These are phyloP conservation scores for Oryza meridionalis DNA, from an alignment of 176 grass and related monocot genomes.

Conservation along the genomic window DNA sequence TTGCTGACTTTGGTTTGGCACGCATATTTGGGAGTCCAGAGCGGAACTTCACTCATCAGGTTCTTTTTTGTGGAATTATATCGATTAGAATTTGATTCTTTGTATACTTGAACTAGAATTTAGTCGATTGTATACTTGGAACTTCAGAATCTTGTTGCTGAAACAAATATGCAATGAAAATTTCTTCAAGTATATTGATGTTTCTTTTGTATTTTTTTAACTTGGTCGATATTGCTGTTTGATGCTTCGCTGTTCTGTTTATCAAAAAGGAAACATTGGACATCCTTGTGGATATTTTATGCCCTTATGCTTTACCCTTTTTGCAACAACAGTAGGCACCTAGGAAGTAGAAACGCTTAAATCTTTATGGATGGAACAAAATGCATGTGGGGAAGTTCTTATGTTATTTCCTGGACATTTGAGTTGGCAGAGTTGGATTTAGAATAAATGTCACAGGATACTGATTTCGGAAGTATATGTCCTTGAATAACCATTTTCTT, in stretches of 20 bases:
- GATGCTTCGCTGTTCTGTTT: slow-evolving; percentile 23
- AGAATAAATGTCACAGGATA: neutral
- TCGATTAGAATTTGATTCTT: neutral
- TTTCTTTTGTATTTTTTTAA: slow-evolving; percentile 21
- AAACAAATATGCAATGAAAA: slow-evolving; percentile 10
- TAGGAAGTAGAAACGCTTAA: slow-evolving; percentile 28
- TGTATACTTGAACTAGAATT: neutral
- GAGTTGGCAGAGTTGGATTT: slow-evolving; percentile 9
- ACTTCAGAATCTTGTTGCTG: neutral
- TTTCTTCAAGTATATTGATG: slow-evolving; percentile 13
- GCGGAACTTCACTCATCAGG: slow-evolving; percentile 95
- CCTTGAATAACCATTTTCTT: slow-evolving; percentile 5
- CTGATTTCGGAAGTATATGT: slow-evolving; percentile 9
- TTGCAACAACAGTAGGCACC: neutral
- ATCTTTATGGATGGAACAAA: neutral
- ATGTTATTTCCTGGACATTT: slow-evolving; percentile 14
- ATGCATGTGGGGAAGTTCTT: slow-evolving; percentile 23
- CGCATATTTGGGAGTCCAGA: slow-evolving; percentile 94
- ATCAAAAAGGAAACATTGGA: neutral
- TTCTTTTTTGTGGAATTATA: slow-evolving; percentile 39
- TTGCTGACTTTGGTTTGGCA: slow-evolving; percentile 95
- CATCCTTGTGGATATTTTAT: slow-evolving; percentile 14
- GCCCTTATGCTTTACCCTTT: neutral
- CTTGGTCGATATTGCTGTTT: slow-evolving; percentile 10
- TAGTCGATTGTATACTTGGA: slow-evolving; percentile 14